Percentiles rank a stretch among this genome's conserved stretches.
Conservation (phyloP, 2,329 filamentous ascomycete species). For the Hypoxylon sp. region DNA sequence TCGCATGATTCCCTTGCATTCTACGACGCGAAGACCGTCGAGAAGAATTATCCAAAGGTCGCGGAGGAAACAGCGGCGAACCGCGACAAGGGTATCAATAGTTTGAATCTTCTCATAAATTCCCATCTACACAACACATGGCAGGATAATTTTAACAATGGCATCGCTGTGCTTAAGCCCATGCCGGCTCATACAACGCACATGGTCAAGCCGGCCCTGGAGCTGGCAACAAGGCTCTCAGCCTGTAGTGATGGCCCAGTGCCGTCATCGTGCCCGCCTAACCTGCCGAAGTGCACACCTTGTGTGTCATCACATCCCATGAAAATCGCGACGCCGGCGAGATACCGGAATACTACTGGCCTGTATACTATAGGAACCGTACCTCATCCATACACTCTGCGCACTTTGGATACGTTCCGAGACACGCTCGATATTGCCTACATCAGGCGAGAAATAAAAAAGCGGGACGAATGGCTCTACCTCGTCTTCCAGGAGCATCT, state of each 20-base stretch:
- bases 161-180: constrained; percentile 87
- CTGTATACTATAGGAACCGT: constrained; percentile 88
- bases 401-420: constrained; percentile 75
- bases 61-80: constrained; percentile 71
- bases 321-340: constrained; percentile 74
- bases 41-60: constrained; percentile 76
- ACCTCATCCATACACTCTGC: constrained; percentile 90
- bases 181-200: constrained; percentile 80
- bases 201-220: constrained; percentile 77
- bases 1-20: constrained; percentile 79
- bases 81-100: constrained; percentile 72
- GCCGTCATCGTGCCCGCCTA: constrained; percentile 86
- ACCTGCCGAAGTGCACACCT: constrained; percentile 78
- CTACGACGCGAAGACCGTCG: constrained; percentile 77
- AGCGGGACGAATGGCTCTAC: constrained; percentile 84
- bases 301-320: constrained; percentile 77
- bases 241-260: constrained; percentile 82
- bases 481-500: constrained; percentile 79
- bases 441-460: constrained; percentile 73
- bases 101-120: constrained; percentile 83
- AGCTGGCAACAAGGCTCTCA: constrained; percentile 81
- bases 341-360: constrained; percentile 79
- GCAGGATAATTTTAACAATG: constrained; percentile 82
- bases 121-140: constrained; percentile 88
- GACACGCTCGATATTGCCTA: constrained; percentile 73